These are phyloP conservation scores for Xylaria intraflava DNA, from an alignment of 495 filamentous ascomycete species.

Conservation along the genomic window DNA sequence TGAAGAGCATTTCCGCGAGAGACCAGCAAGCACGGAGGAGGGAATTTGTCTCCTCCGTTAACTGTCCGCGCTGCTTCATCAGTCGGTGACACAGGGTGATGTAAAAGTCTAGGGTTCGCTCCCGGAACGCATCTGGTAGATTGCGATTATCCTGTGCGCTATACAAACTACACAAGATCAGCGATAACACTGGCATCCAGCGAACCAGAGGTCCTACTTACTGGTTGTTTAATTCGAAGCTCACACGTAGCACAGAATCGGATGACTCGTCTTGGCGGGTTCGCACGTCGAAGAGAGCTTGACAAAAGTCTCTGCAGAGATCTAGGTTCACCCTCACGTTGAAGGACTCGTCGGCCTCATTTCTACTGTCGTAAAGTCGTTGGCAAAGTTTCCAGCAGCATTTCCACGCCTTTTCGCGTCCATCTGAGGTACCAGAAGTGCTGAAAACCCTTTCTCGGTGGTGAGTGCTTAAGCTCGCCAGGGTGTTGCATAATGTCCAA, in stretches of 20 bases:
- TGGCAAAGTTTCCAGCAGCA: conserved; percentile 89
- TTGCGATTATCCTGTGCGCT: conserved; percentile 77
- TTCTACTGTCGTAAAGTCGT: conserved; percentile 72
- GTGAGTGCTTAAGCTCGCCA: conserved; percentile 76
- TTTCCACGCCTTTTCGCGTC: conserved; percentile 81
- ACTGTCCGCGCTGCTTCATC: conserved; percentile 80
- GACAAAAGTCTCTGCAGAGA: conserved; percentile 85
- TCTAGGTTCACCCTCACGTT: conserved; percentile 74
- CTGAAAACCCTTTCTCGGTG: conserved; percentile 74
- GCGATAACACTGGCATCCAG: not conserved
- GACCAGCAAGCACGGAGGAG: conserved; percentile 84
- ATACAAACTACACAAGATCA: conserved; percentile 52
- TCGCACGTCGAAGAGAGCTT: conserved; percentile 78
- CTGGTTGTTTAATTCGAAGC: conserved; percentile 93
- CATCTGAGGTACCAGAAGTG: conserved; percentile 58
- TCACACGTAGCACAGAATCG: conserved; percentile 82
- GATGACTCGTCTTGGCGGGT: conserved; percentile 64
- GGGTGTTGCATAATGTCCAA: conserved; percentile 89
- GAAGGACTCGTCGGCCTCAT: conserved; percentile 60
- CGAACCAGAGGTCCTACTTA: conserved; percentile 16
- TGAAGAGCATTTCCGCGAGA: conserved; percentile 89
- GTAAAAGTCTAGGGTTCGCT: conserved; percentile 88
- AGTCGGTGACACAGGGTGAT: conserved; percentile 86
- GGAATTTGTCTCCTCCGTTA: conserved; percentile 73
- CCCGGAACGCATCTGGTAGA: conserved; percentile 80